Base-by-base conservation (phyloP, 1,284 basidiomycete species). In the Sporisorium graminicola region DNA sequence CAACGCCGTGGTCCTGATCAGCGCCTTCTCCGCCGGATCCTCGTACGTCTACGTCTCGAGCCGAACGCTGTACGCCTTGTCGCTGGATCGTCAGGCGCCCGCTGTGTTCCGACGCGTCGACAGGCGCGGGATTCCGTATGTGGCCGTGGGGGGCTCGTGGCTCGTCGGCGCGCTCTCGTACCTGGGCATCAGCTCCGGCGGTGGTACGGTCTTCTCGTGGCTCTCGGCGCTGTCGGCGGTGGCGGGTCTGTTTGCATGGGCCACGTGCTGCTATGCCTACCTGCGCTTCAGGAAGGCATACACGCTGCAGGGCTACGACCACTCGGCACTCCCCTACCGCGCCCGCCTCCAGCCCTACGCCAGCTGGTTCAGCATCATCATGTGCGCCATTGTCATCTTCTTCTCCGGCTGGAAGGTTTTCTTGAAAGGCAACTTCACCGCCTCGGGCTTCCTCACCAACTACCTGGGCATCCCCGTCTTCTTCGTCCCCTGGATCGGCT, bases 1-100 rank as follows among this genome's bases (percentile, higher is more conserved):
- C 87, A 96, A 96, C 85, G 94, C 94, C 33, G 87, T 88, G 47
- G 86, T 93, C 37, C 88, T 93, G 64, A 90, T 91, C 27, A 93
- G 93, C 1, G 94, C 94, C 1, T 93, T 92, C 90, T 94, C 92
- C 7, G 93, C 94, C 6, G 93, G 92, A 2, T 92, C 91, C 42
- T 92, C 91, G 74, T 91, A 94, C 80, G 85, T 95, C 58, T 96
- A 93, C 86, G 91, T 91, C 2, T 91, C 91, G 16, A 94, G 92
- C 12, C 91, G 94, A 80, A 92, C 74, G 76, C 76, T 79, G 55
- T 92, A 95, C 84, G 92, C 92, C 43, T 88, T 97, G 63, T 90
- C 94, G 16, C 85, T 89, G 6, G 88, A 90, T 20, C 91, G 92
- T 0, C 92, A 93, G 79, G 94, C 93, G 0, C 94, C 94, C 5